phyloP scores from a whole-genome alignment of 331 rosid species.

The Malus hybrid region DNA sequence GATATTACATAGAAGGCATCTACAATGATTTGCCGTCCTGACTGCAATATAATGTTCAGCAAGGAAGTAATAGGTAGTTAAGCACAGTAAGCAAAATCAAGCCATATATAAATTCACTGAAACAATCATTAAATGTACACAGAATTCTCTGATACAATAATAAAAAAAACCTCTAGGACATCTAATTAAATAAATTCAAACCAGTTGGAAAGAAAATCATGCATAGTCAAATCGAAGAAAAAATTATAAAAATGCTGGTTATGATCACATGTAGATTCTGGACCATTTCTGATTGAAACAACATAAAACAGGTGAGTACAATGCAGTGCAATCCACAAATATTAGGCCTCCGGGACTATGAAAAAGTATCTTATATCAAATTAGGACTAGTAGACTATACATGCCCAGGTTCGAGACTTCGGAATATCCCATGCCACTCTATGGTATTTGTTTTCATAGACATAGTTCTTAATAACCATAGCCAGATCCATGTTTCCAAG shows the following conservation, averaged over 20 bases:
- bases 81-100: neutral
- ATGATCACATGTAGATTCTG: neutral
- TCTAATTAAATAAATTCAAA: neutral
- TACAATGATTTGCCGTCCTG: neutral
- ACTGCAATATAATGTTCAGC: neutral
- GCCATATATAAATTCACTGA: too few species aligned
- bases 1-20: neutral
- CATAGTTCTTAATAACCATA: neutral
- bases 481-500: neutral
- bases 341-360: neutral
- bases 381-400: neutral
- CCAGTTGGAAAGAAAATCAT: neutral
- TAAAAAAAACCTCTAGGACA: neutral
- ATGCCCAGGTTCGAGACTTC: neutral
- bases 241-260: neutral
- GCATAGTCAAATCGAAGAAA: neutral
- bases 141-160: neutral
- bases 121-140: neutral
- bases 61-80: neutral
- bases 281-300: neutral
- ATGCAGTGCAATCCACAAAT: neutral
- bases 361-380: neutral
- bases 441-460: neutral
- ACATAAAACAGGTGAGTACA: neutral
- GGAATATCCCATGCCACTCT: neutral